Evolutionary conservation across 345 rosid genomes (phyloP).

Genomic region (Laguncularia racemosa): DNA sequence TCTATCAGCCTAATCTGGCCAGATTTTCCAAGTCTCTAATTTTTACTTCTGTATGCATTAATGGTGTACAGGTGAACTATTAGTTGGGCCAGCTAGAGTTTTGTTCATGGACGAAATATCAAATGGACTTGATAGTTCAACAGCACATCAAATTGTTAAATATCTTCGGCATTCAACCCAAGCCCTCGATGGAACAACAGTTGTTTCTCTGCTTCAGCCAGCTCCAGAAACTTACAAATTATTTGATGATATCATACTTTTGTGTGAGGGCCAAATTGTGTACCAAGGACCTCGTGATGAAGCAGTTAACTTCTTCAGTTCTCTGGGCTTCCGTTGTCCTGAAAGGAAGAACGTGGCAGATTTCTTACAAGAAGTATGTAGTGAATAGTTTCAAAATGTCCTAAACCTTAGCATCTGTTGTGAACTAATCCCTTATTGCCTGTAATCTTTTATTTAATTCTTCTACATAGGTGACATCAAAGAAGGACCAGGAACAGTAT

Average conservation of each 20-base stretch:
- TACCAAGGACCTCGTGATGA: slow-evolving; percentile 87
- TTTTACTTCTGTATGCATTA: background rate
- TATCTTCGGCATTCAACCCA: slow-evolving; percentile 79
- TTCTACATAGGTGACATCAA: slow-evolving; percentile 64
- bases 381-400: slow-evolving; percentile 12
- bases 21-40: background rate
- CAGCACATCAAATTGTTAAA: slow-evolving; percentile 86
- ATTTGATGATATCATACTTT: slow-evolving; percentile 84
- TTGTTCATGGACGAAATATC: slow-evolving; percentile 99
- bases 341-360: slow-evolving; percentile 95
- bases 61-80: slow-evolving; percentile 65
- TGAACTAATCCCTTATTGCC: background rate
- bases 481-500: slow-evolving; percentile 94
- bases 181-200: slow-evolving; percentile 78
- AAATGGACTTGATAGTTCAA: slow-evolving; percentile 93
- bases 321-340: slow-evolving; percentile 80
- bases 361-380: slow-evolving; percentile 90
- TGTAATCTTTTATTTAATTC: slow-evolving; percentile 8
- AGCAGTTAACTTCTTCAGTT: slow-evolving; percentile 69
- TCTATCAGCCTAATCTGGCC: no score
- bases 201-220: slow-evolving; percentile 89
- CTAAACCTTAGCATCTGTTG: background rate
- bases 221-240: slow-evolving; percentile 90
- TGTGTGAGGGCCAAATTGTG: slow-evolving; percentile 88
- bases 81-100: slow-evolving; percentile 95